Evolutionary conservation across 345 rosid genomes (phyloP), one percentile per base, ranked within the genome.

Genomic region (Sonneratia alba): DNA sequence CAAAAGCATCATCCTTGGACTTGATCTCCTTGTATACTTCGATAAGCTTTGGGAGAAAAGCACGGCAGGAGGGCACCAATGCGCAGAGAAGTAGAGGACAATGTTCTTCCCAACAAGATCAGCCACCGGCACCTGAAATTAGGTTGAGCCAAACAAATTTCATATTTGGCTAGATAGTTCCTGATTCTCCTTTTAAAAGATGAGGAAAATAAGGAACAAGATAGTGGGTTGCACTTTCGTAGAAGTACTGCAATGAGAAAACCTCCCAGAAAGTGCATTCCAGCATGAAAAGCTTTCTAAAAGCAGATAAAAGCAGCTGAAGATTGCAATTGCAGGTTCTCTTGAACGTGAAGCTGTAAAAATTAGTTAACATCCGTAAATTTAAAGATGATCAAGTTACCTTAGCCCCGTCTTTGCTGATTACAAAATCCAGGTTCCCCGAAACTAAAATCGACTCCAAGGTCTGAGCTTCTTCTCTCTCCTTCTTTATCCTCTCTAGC

Each of bases 31-130:
- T 77, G 79, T 87, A 89, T 22, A 81, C 83, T 78, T 87, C 81
- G 22, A 82, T 80, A 36, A 89, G 89, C 69, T 81, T 84, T 24
- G 91, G 91, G 21, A 86, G 73, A 80, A 90, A 90, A 15, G 81
- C 87, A 9, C 85, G 85, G 59, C 88, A 88, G 4, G 88, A 36
- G 83, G 82, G 65, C 87, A 88, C 92, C 96, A 84, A 70, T 86
- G 86, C 59, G 85, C 82, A 69, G 97, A 91, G 84, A 89, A 89
- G 77, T 87, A 88, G 49, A 93, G 76, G 24, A 89, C 85, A 72
- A 85, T 80, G 80, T 77, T 80, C 83, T 85, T 93, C 56, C 97
- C 93, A 61, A 78, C 88, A 62, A 89, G 83, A 36, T 80, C 87
- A 8, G 87, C 76, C 61, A 86, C 82, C 3, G 77, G 81, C 49